phyloP scores from a whole-genome alignment of 139 green algal genomes.

The Chlamydomonas sphaeroides region DNA sequence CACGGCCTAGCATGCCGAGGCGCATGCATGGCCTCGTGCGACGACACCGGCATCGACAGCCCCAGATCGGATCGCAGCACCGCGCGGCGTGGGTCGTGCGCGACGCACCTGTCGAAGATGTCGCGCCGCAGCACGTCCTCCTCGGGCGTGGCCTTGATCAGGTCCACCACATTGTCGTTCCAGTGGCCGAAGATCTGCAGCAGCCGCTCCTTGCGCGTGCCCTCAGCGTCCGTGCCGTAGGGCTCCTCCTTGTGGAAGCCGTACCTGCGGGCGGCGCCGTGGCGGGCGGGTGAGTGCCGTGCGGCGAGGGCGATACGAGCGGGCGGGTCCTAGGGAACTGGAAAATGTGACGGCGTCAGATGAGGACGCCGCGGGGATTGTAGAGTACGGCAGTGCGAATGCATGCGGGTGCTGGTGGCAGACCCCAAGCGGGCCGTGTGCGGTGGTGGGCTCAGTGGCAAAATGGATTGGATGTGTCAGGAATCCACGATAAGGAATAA shows the following conservation, averaged over 20 bases:
- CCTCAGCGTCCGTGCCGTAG: slow-evolving; percentile 67
- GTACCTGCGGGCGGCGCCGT: slow-evolving; percentile 66
- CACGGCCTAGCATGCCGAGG: too few relatives aligned
- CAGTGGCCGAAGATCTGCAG: slow-evolving; percentile 93
- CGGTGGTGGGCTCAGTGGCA: slow-evolving; percentile 43
- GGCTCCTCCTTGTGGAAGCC: slow-evolving; percentile 94
- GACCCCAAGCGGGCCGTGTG: too few relatives aligned
- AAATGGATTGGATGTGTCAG: slow-evolving; percentile 43
- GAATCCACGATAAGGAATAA: slow-evolving; percentile 18
- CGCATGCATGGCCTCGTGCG: too few relatives aligned
- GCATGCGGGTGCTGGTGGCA: too few relatives aligned
- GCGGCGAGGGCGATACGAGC: too few relatives aligned
- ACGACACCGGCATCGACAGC: too few relatives aligned
- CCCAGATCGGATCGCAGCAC: too few relatives aligned
- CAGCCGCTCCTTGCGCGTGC: slow-evolving; percentile 81
- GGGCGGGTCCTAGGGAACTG: too few relatives aligned
- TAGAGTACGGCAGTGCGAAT: too few relatives aligned
- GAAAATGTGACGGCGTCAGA: too few relatives aligned
- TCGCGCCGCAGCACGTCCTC: slow-evolving; percentile 92
- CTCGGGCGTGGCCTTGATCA: slow-evolving; percentile 93
- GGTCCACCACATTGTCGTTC: slow-evolving; percentile 77
- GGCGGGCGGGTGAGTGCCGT: not conserved
- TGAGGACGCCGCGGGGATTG: too few relatives aligned
- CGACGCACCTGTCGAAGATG: slow-evolving; percentile 88
- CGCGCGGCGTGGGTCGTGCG: too few relatives aligned